Percentiles rank a stretch among this genome's conserved stretches.
Evolutionary conservation across 208 protist genomes (phyloP).

Genomic region (Acanthamoeba royreba): DNA sequence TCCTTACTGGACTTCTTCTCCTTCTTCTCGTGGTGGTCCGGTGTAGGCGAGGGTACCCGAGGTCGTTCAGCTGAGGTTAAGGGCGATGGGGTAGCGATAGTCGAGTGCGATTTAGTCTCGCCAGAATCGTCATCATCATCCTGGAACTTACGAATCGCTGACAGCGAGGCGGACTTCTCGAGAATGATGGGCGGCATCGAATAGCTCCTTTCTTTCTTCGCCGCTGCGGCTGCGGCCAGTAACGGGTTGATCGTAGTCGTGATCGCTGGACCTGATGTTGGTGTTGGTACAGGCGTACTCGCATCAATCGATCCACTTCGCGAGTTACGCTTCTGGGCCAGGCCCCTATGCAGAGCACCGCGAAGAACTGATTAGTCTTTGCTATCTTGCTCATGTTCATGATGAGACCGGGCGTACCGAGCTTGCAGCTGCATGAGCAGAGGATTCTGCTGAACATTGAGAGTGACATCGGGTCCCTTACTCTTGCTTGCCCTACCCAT

Average conservation of each 20-base stretch:
- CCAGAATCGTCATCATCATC: background rate
- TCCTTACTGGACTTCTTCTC: background rate
- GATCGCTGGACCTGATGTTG: background rate
- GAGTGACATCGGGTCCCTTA: background rate
- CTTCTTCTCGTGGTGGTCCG: background rate
- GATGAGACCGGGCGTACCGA: background rate
- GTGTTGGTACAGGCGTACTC: background rate
- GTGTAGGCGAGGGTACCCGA: background rate
- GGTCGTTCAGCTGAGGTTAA: no score
- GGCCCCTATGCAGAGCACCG: background rate
- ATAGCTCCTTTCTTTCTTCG: background rate
- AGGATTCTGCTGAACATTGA: background rate
- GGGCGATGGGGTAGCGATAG: background rate
- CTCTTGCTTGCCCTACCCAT: background rate
- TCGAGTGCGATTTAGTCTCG: background rate
- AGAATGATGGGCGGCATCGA: constrained; percentile 13
- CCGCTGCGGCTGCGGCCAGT: background rate
- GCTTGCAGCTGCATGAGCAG: background rate
- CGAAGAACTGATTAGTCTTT: background rate
- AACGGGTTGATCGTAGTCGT: background rate
- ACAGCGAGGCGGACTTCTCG: constrained; percentile 10
- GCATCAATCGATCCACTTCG: background rate
- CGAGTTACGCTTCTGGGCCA: background rate
- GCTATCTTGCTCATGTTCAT: no score
- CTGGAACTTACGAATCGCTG: background rate